Conservation (phyloP, 2,329 filamentous ascomycete species). For the Teratosphaeriaceae sp. region DNA sequence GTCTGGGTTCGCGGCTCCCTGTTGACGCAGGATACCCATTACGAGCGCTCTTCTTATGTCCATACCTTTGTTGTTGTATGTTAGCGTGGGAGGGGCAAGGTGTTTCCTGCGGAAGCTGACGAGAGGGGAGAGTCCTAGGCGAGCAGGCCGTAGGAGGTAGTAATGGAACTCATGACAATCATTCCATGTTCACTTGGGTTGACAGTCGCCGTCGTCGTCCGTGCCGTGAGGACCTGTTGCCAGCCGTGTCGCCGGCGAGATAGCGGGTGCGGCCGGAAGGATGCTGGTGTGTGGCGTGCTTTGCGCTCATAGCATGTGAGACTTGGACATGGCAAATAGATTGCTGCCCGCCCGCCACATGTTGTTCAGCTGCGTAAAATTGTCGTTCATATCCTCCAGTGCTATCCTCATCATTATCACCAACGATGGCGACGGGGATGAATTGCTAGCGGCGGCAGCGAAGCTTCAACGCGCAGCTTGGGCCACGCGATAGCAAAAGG, state of each 20-base stretch:
- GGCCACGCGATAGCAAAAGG: background rate
- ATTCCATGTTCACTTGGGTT: background rate
- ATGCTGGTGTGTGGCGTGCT: too few relatives aligned
- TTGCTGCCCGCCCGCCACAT: too few relatives aligned
- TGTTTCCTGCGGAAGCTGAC: background rate
- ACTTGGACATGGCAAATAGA: too few relatives aligned
- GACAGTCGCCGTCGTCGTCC: too few relatives aligned
- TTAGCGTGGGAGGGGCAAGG: background rate
- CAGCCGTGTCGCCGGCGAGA: too few relatives aligned
- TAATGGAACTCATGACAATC: slow-evolving; percentile 5
- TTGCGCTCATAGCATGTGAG: too few relatives aligned
- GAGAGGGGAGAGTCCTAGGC: background rate
- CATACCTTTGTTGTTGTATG: background rate
- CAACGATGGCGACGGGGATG: background rate
- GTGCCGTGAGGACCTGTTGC: too few relatives aligned
- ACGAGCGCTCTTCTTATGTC: background rate
- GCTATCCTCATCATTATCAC: too few relatives aligned
- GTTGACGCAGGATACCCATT: slow-evolving; percentile 2
- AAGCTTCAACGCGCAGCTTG: background rate
- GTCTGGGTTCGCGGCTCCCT: background rate
- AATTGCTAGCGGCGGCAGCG: background rate
- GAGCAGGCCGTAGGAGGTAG: slow-evolving; percentile 1
- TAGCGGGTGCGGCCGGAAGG: too few relatives aligned
- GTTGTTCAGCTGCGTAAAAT: too few relatives aligned
- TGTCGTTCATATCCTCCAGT: too few relatives aligned